Evolutionary conservation across 2,329 filamentous ascomycete species (phyloP).

Genomic region (Tolypocladium nubicola): DNA sequence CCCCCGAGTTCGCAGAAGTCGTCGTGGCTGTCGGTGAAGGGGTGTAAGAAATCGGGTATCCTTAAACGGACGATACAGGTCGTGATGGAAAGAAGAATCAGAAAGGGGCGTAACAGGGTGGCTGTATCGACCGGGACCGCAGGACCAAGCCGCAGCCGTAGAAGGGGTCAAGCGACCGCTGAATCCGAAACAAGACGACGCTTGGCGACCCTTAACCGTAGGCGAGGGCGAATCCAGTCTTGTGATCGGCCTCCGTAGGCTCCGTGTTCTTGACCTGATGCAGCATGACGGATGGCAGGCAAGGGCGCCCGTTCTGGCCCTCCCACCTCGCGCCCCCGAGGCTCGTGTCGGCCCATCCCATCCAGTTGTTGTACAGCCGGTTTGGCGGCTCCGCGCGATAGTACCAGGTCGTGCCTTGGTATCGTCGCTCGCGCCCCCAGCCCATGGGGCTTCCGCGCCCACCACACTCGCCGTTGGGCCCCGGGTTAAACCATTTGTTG

Average conservation of each 20-base stretch:
- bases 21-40: background rate
- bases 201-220: constrained; percentile 22
- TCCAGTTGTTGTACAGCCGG: constrained; percentile 51
- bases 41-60: constrained; percentile 2
- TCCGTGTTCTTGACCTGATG: constrained; percentile 50
- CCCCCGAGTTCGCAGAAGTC: background rate
- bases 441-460: constrained; percentile 46
- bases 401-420: constrained; percentile 51
- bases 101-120: background rate
- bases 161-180: background rate
- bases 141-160: background rate
- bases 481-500: constrained; percentile 50
- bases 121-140: background rate
- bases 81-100: background rate
- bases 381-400: constrained; percentile 47
- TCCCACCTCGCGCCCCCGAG: constrained; percentile 48
- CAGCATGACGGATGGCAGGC: constrained; percentile 47
- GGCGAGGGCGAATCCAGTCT: constrained; percentile 24
- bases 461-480: constrained; percentile 42
- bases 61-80: background rate
- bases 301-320: constrained; percentile 41
- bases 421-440: constrained; percentile 47
- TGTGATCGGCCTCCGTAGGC: constrained; percentile 34
- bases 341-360: constrained; percentile 46
- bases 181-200: background rate